These are phyloP conservation scores for Clarireedia paspali DNA, from an alignment of 2,329 filamentous ascomycete species.

Conservation along the genomic window DNA sequence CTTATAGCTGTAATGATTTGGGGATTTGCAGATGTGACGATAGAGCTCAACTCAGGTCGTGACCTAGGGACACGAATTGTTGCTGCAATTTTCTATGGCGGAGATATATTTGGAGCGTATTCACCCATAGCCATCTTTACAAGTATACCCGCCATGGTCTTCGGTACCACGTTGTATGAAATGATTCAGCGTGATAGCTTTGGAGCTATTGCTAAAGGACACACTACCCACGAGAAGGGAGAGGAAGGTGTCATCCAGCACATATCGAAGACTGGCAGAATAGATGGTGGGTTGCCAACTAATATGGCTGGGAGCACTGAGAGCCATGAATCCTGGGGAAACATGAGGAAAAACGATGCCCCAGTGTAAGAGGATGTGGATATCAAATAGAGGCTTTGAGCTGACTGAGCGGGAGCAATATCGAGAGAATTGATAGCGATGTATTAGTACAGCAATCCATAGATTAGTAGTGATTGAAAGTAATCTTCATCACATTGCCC, in stretches of 20 bases:
- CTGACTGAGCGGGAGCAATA: no score
- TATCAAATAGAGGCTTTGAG: not conserved
- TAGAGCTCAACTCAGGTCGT: conserved; percentile 49
- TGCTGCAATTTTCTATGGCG: conserved; percentile 48
- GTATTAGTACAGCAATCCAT: no score
- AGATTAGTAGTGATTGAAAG: no score
- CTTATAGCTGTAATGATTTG: conserved; percentile 33
- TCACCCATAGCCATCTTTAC: conserved; percentile 47
- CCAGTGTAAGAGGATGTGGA: not conserved
- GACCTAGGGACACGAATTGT: conserved; percentile 53
- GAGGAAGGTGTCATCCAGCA: conserved; percentile 41
- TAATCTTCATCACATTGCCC: no score
- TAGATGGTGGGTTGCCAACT: conserved; percentile 16
- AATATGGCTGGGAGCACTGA: not conserved
- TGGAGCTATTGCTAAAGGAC: conserved; percentile 40
- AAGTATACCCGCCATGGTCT: conserved; percentile 49
- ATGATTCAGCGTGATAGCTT: conserved; percentile 45
- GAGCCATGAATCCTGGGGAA: not conserved
- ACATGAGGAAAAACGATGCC: not conserved
- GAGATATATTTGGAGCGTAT: conserved; percentile 43
- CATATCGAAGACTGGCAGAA: conserved; percentile 31
- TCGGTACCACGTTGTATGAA: conserved; percentile 48
- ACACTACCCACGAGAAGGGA: conserved; percentile 41
- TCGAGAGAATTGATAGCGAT: no score
- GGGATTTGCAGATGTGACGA: conserved; percentile 47